Conservation (phyloP, 306 rosid genomes). For the Pachyrhizus erosus region DNA sequence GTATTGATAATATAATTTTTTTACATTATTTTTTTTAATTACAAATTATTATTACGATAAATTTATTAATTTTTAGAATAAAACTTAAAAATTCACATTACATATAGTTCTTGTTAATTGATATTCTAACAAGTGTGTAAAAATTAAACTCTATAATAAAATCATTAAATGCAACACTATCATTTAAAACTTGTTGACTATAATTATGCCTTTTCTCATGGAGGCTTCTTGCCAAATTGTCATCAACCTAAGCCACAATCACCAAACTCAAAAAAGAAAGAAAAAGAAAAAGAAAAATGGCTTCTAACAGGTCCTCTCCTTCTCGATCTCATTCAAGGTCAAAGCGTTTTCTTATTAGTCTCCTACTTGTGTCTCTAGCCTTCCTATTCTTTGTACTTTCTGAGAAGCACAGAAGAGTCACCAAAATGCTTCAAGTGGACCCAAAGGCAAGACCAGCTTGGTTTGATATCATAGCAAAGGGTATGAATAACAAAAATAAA, state of each 20-base stretch:
- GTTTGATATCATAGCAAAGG: constrained; percentile 50
- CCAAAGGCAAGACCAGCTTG: constrained; percentile 17
- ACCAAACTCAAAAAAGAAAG: neutral
- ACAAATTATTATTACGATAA: too few species aligned
- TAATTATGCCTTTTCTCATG: neutral
- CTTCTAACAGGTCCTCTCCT: constrained; percentile 26
- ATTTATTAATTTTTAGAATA: too few species aligned
- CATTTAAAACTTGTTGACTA: constrained; percentile 20
- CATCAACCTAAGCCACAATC: neutral
- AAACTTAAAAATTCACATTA: too few species aligned
- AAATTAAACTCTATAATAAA: neutral
- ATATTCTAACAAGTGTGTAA: neutral
- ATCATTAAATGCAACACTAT: neutral
- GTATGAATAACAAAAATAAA: neutral
- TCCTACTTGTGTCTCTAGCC: constrained; percentile 38
- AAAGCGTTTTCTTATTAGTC: constrained; percentile 35
- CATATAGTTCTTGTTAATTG: too few species aligned
- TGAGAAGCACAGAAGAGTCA: neutral
- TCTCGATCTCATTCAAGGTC: constrained; percentile 34
- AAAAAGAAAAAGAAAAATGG: constrained; percentile 39
- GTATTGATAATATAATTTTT: too few species aligned
- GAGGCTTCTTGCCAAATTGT: neutral
- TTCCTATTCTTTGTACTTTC: constrained; percentile 23
- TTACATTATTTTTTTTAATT: too few species aligned
- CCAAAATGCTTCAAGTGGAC: neutral